Base-by-base conservation (phyloP, 495 filamentous ascomycete genomes). In the Hypomontagnella monticulosa region DNA sequence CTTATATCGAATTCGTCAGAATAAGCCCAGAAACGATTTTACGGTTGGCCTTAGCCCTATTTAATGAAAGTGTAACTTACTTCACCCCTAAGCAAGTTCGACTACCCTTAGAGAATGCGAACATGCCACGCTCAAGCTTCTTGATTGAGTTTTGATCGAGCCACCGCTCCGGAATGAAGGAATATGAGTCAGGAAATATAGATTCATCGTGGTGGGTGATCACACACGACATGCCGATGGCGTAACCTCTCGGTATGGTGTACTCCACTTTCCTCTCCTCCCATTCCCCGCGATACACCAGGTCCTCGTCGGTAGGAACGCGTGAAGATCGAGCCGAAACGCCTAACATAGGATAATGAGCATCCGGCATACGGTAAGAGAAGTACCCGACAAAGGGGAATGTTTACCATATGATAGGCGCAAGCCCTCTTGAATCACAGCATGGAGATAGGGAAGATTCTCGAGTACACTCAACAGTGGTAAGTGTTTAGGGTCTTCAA, bases 321-420 rank as follows among this genome's bases (percentile, higher is more conserved):
- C 77, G 64, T 4, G 71, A 54, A 2, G 70, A 55, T 7, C 77
- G 69, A 11, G 62, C 47, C 8, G 73, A 69, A 34, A 73, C 69
- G 30, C 79, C 78, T 62, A 14, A 10, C 6, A 20, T 12, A 16
- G 0, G 1, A 32, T 34, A 20, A 32, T 20, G 32, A 23, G 14
- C 16, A 30, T 4, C 15, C 4, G 0, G 1, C 4, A n/a, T n/a
- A n/a, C n/a, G n/a, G n/a, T n/a, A n/a, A n/a, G n/a, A n/a, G n/a
- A n/a, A n/a, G n/a, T n/a, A n/a, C n/a, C n/a, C n/a, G n/a, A n/a
- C n/a, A n/a, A n/a, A n/a, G n/a, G n/a, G n/a, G n/a, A n/a, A n/a
- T n/a, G n/a, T n/a, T 72, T 70, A 42, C 79, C 79, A 27, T 77
- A 80, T 0, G 76, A 75, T 1, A 82, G 72, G n/a, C 81, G 77